Percentiles rank a stretch among this genome's conserved stretches.
Evolutionary conservation across 257 asterid species (phyloP).

Genomic region (Anisodus acutangulus): DNA sequence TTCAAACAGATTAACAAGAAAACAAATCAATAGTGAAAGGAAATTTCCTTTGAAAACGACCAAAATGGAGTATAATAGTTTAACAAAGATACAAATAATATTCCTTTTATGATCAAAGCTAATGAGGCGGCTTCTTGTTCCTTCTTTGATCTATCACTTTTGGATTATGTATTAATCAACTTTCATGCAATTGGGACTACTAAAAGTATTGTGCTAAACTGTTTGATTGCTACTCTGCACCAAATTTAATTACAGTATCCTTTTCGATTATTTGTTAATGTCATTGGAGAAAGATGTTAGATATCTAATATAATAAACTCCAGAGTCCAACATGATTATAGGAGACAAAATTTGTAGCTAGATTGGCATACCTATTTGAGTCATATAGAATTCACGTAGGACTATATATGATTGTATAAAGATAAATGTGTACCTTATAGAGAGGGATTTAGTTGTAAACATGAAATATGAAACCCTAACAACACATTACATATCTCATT

Average conservation of each 20-base stretch:
- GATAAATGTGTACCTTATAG: too few species aligned
- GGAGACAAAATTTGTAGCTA: too few species aligned
- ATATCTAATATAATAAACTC: background rate
- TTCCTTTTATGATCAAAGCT: background rate
- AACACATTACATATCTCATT: too few species aligned
- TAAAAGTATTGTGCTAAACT: background rate
- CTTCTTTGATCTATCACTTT: background rate
- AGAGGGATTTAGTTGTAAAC: too few species aligned
- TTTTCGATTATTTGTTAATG: background rate
- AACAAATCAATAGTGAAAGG: background rate
- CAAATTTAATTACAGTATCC: background rate
- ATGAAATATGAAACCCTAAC: too few species aligned
- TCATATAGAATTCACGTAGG: too few species aligned
- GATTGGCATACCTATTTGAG: too few species aligned
- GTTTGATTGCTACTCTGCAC: background rate
- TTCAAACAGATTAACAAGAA: background rate
- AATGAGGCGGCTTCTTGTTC: background rate
- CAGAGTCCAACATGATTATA: too few species aligned
- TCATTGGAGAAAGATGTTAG: background rate
- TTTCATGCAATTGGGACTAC: background rate
- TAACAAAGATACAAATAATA: background rate
- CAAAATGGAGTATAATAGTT: background rate
- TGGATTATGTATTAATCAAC: background rate
- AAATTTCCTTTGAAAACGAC: slow-evolving; percentile 13
- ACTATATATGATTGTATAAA: too few species aligned